Evolutionary conservation across 1,284 basidiomycete species (phyloP), one percentile per base, ranked within the genome.

Genomic region (Cryptococcus sp.): DNA sequence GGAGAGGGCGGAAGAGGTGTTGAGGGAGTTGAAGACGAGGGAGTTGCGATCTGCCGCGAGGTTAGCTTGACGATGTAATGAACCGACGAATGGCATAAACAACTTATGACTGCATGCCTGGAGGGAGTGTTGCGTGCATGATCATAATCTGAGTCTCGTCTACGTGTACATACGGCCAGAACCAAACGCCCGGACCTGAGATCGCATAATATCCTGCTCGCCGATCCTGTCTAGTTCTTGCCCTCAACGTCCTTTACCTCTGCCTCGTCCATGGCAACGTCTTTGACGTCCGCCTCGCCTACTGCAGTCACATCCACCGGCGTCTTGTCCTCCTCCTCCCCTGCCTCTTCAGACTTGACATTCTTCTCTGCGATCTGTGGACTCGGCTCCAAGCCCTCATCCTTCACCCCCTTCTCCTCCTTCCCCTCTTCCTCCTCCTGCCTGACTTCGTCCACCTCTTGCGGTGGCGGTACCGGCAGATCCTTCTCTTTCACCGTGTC

Each of bases 1-100:
- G 48, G 72, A 70, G 40, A 51, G 52, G 35, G 69, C 69, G 2
- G 64, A 65, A 28, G 66, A 62, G 38, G 26, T 68, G 18, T 43
- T 71, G 34, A 52, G 68, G 21, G 54, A 60, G 28, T 49, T 72
- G 51, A 54, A 64, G 24, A 26, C 65, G 21, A 52, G 53, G 34
- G 66, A 72, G 51, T 63, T 65, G 22, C 57, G 24, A n/a, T 4
- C 4, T 37, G 12, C 44, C 23, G 44, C 18, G 23, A 26, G 32
- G 25, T 4, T 37, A n/a, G 7, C 16, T 31, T 28, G 34, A 36
- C 6, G 9, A 10, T 14, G 34, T n/a, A n/a, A n/a, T n/a, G n/a
- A n/a, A n/a, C n/a, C n/a, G n/a, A n/a, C n/a, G n/a, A n/a, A n/a
- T n/a, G n/a, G n/a, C n/a, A n/a, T n/a, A n/a, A n/a, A n/a, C n/a